phyloP scores from a whole-genome alignment of 345 rosid genomes.

The Gossypium ekmanianum region DNA sequence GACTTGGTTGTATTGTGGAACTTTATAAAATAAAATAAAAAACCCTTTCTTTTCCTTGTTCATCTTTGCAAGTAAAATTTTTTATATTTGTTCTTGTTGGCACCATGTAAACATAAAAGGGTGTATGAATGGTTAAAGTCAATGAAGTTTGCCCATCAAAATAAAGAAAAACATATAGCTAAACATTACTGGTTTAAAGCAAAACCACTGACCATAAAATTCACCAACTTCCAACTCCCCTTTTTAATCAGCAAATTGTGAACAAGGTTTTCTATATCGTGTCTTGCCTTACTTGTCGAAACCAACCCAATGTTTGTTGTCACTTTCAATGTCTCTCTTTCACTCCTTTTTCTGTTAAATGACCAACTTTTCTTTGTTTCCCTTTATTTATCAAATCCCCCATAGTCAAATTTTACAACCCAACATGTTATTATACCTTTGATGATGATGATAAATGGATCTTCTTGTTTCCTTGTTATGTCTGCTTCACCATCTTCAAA shows the following conservation, averaged over 20 bases:
- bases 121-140: constrained; percentile 1
- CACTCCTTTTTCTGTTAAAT: constrained; percentile 1
- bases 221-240: not conserved
- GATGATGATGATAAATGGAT: constrained; percentile 12
- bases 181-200: not conserved
- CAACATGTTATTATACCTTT: not conserved
- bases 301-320: constrained; percentile 11
- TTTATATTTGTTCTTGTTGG: not conserved
- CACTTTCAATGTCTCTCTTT: constrained; percentile 7
- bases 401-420: not conserved
- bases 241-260: not conserved
- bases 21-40: too few species aligned
- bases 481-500: not conserved
- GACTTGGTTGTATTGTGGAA: too few species aligned
- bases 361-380: not conserved
- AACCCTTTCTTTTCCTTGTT: not conserved
- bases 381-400: not conserved
- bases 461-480: not conserved
- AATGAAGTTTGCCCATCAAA: not conserved
- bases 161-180: not conserved
- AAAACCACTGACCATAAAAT: not conserved
- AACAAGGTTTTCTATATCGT: not conserved
- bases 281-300: not conserved
- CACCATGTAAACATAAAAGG: not conserved
- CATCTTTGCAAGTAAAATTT: not conserved